Evolutionary conservation across 2,329 filamentous ascomycete genomes (phyloP).

Genomic region (Colletotrichum nymphaeae): DNA sequence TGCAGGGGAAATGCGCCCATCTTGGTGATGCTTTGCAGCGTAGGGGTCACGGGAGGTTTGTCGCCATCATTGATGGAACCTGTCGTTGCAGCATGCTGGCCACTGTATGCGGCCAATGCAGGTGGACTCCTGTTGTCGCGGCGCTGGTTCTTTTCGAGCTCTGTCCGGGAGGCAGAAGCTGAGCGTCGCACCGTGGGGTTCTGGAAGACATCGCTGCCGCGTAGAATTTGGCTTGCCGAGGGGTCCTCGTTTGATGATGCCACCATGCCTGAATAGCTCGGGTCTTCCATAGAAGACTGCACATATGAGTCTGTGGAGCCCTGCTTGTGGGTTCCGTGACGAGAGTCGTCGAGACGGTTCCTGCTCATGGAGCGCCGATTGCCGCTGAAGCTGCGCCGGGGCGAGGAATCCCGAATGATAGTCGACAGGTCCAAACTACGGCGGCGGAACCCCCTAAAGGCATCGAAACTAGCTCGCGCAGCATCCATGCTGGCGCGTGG

Average conservation of each 20-base stretch:
- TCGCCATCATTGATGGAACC: constrained; percentile 47
- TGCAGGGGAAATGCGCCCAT: constrained; percentile 84
- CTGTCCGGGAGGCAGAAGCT: constrained; percentile 46
- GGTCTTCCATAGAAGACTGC: constrained; percentile 77
- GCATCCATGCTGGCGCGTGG: constrained; percentile 67
- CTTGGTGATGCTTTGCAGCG: constrained; percentile 64
- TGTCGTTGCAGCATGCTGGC: constrained; percentile 52
- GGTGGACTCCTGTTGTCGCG: constrained; percentile 22
- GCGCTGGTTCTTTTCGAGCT: constrained; percentile 32
- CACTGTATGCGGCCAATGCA: constrained; percentile 23
- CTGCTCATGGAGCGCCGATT: constrained; percentile 64
- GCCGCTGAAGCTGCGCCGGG: constrained; percentile 73
- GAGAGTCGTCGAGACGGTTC: constrained; percentile 58
- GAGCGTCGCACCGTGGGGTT: constrained; percentile 75
- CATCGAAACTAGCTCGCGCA: constrained; percentile 65
- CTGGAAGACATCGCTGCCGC: constrained; percentile 88
- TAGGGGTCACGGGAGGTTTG: constrained; percentile 48
- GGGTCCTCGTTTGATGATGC: constrained; percentile 80
- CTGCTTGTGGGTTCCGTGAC: constrained; percentile 61
- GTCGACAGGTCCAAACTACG: constrained; percentile 65
- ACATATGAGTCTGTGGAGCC: constrained; percentile 81
- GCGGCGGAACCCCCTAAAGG: constrained; percentile 57
- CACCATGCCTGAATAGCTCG: constrained; percentile 76
- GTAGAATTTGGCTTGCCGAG: constrained; percentile 91
- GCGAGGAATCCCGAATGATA: constrained; percentile 53